phyloP scores from a whole-genome alignment of 352 stramenopile species.

The Pythium oligandrum region DNA sequence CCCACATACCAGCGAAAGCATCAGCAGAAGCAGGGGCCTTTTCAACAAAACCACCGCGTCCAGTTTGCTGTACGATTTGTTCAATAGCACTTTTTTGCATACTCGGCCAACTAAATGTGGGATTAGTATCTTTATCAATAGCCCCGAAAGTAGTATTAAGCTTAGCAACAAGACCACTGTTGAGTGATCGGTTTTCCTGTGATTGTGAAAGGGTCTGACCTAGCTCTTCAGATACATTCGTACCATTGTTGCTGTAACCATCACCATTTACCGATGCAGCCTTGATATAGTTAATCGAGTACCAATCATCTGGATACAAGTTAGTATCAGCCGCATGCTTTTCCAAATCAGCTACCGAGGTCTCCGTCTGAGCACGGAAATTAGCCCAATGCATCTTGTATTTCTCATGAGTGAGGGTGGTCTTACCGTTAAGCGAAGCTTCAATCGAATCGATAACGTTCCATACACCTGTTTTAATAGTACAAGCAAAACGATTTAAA shows the following conservation, averaged over 20 bases:
- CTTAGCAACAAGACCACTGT: conserved; percentile 7
- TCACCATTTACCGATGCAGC: no score
- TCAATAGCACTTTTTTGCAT: neutral
- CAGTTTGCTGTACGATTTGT: no score
- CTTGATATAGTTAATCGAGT: no score
- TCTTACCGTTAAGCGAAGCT: no score
- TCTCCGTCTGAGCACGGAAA: neutral
- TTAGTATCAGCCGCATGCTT: neutral
- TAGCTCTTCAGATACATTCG: neutral
- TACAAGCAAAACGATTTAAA: no score
- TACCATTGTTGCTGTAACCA: conserved; percentile 8
- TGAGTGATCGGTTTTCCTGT: conserved; percentile 1
- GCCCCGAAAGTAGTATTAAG: conserved; percentile 4
- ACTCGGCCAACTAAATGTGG: conserved; percentile 2
- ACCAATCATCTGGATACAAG: conserved; percentile 1
- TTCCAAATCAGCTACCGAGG: no score
- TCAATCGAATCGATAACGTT: conserved; percentile 9
- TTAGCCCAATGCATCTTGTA: conserved; percentile 23
- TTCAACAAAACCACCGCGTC: no score
- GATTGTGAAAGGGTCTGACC: conserved; percentile 1
- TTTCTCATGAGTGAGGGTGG: conserved; percentile 14
- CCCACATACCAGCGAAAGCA: no score
- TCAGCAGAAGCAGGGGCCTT: conserved; percentile 2
- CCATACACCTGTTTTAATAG: no score
- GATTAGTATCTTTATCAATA: conserved; percentile 4